These are phyloP conservation scores for Mycosphaerella arachidis DNA, from an alignment of 2,329 filamentous ascomycete genomes.

Conservation along the genomic window DNA sequence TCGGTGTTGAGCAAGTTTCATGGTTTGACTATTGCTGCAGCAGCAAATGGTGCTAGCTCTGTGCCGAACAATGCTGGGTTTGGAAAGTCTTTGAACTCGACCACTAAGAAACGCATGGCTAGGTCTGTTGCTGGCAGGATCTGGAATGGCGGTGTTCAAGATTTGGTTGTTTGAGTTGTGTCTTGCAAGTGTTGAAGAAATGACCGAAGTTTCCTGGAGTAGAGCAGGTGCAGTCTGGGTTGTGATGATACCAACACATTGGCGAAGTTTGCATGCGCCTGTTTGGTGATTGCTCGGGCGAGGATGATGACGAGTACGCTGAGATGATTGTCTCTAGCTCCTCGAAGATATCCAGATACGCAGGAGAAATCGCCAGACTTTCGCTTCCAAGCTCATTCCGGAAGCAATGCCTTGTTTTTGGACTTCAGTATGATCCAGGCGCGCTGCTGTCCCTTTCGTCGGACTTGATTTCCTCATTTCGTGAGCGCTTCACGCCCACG, in stretches of 20 bases:
- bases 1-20: slow-evolving; percentile 12
- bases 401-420: background rate
- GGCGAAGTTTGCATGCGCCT: no score
- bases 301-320: no score
- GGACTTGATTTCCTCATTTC: no score
- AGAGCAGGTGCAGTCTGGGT: background rate
- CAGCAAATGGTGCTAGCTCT: slow-evolving; percentile 13
- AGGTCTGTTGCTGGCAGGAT: background rate
- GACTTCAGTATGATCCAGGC: no score
- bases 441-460: no score
- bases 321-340: no score
- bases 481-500: no score
- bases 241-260: no score
- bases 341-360: no score
- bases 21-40: slow-evolving; percentile 14
- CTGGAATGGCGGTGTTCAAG: background rate
- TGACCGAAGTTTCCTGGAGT: background rate
- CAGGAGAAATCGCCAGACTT: no score
- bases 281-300: no score
- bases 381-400: background rate
- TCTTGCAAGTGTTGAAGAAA: background rate
- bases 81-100: slow-evolving; percentile 4
- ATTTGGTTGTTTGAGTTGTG: background rate
- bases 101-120: background rate
- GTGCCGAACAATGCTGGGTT: slow-evolving; percentile 17